Percentiles rank a stretch among this genome's conserved stretches.
Conservation (phyloP, 768 basidiomycete species). For the Mycena maculata region DNA sequence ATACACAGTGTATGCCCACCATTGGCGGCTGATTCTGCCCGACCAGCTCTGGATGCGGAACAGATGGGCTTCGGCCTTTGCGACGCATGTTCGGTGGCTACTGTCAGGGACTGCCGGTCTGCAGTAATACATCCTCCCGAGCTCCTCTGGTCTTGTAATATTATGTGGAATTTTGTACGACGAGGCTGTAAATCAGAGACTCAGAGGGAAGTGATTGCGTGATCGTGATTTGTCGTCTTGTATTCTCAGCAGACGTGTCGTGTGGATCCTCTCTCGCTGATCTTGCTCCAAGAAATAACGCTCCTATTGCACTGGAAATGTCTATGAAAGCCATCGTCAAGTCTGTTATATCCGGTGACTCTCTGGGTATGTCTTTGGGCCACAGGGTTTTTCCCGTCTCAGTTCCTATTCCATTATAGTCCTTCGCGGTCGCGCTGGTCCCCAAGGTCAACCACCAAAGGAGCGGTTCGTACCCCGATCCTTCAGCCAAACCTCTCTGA, state of each 20-base stretch:
- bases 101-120: too few species aligned
- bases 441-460: slow-evolving; percentile 90
- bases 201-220: too few species aligned
- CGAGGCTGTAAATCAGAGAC: too few species aligned
- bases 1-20: not conserved
- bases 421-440: slow-evolving; percentile 78
- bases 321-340: slow-evolving; percentile 76
- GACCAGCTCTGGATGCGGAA: too few species aligned
- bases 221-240: too few species aligned
- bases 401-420: slow-evolving; percentile 59
- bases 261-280: too few species aligned
- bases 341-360: slow-evolving; percentile 94
- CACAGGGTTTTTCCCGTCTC: not conserved
- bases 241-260: too few species aligned
- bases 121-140: too few species aligned
- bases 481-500: slow-evolving; percentile 16
- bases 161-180: too few species aligned
- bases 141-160: too few species aligned
- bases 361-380: slow-evolving; percentile 41
- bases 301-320: slow-evolving; percentile 51
- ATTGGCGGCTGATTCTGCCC: not conserved
- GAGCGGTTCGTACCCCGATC: slow-evolving; percentile 69
- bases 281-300: not conserved
- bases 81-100: too few species aligned
- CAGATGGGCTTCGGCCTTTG: too few species aligned